phyloP scores from a whole-genome alignment of 192 early-diverging fungal genomes.

The Coemansia sp. region DNA sequence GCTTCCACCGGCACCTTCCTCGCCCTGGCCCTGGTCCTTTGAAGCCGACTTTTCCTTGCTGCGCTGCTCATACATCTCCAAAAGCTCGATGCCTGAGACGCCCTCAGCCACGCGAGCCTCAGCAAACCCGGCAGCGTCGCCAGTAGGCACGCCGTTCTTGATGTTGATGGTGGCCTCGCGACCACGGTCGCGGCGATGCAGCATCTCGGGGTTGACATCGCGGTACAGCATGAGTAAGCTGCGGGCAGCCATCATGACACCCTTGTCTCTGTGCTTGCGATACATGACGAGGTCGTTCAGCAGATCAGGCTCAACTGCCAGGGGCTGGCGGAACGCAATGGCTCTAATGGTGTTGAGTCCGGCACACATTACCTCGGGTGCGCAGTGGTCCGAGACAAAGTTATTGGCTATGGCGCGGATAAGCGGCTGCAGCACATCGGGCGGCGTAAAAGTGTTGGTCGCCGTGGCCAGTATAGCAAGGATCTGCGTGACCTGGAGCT shows the following conservation, averaged over 20 bases:
- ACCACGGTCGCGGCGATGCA: slow-evolving; percentile 89
- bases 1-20: slow-evolving; percentile 49
- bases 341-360: slow-evolving; percentile 88
- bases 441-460: slow-evolving; percentile 90
- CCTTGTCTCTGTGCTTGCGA: slow-evolving; percentile 91
- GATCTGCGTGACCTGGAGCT: slow-evolving; percentile 89
- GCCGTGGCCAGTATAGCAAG: slow-evolving; percentile 87
- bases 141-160: slow-evolving; percentile 51
- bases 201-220: slow-evolving; percentile 92
- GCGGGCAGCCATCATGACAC: slow-evolving; percentile 88
- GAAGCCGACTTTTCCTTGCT: not conserved
- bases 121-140: slow-evolving; percentile 64
- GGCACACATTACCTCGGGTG: slow-evolving; percentile 92
- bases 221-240: slow-evolving; percentile 89
- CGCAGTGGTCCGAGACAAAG: slow-evolving; percentile 90
- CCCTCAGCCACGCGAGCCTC: slow-evolving; percentile 60
- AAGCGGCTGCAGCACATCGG: slow-evolving; percentile 83
- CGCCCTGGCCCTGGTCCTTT: slow-evolving; percentile 12
- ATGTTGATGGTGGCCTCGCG: slow-evolving; percentile 76
- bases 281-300: slow-evolving; percentile 88
- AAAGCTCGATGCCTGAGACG: slow-evolving; percentile 78
- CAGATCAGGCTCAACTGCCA: slow-evolving; percentile 82
- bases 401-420: slow-evolving; percentile 92
- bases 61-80: slow-evolving; percentile 53
- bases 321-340: slow-evolving; percentile 80